A percentile compares a stretch with the other conserved stretches of the same genome.
Evolutionary conservation across 805 yeast species (phyloP).

Genomic region (Yamadazyma akitaensis): DNA sequence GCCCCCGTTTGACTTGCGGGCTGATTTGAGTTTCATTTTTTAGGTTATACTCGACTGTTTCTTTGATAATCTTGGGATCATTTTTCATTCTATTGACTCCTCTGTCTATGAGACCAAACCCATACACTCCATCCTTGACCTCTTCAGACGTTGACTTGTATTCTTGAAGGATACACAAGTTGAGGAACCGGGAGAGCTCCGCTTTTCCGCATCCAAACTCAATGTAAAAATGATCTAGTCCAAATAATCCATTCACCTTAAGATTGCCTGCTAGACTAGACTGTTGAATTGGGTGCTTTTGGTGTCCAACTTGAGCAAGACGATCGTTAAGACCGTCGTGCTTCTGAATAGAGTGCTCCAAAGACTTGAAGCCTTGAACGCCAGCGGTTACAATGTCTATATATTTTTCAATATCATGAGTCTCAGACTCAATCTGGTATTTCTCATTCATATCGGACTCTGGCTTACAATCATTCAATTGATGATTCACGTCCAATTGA

Average conservation of each 20-base stretch:
- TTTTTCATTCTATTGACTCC: slow-evolving; percentile 74
- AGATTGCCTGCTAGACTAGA: slow-evolving; percentile 73
- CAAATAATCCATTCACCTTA: slow-evolving; percentile 38
- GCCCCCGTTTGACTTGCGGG: slow-evolving; percentile 48
- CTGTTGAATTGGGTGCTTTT: slow-evolving; percentile 81
- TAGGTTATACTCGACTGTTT: slow-evolving; percentile 30
- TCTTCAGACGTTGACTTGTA: background rate
- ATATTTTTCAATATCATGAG: slow-evolving; percentile 12
- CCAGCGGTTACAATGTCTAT: slow-evolving; percentile 15
- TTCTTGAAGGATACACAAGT: slow-evolving; percentile 27
- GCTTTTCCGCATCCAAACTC: slow-evolving; percentile 95
- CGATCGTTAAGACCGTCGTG: slow-evolving; percentile 38
- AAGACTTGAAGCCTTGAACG: slow-evolving; percentile 14
- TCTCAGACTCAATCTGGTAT: background rate
- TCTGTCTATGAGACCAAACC: slow-evolving; percentile 69
- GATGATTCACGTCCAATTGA: slow-evolving; percentile 41
- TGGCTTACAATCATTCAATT: background rate
- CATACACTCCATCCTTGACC: slow-evolving; percentile 17
- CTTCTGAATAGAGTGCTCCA: slow-evolving; percentile 14
- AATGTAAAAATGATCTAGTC: slow-evolving; percentile 37
- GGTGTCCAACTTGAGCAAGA: slow-evolving; percentile 46
- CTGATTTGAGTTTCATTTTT: background rate
- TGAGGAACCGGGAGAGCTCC: slow-evolving; percentile 69
- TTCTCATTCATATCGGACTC: background rate
- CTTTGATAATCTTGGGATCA: slow-evolving; percentile 64